These are phyloP conservation scores for Ambrosiella xylebori DNA, from an alignment of 2,329 filamentous ascomycete species.

Conservation along the genomic window DNA sequence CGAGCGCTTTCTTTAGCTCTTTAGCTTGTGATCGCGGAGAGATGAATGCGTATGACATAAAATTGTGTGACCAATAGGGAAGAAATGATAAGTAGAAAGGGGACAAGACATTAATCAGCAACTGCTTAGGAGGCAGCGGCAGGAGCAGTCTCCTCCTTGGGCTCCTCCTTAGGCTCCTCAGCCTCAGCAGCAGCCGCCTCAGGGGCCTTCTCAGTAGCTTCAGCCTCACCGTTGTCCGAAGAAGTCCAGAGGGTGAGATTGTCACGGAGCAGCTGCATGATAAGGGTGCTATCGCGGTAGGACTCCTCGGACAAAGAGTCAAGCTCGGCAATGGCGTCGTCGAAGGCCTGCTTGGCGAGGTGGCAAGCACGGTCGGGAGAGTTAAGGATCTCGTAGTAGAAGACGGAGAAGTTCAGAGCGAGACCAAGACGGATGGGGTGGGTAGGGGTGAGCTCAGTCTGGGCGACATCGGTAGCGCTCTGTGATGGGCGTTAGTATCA, in stretches of 20 bases:
- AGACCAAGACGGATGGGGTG: conserved; percentile 96
- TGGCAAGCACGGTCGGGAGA: conserved; percentile 96
- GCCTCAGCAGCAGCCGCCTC: conserved; percentile 36
- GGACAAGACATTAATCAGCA: conserved; percentile 10
- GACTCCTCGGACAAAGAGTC: conserved; percentile 96
- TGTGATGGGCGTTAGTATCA: conserved; percentile 22
- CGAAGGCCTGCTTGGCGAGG: conserved; percentile 96
- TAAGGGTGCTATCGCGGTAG: conserved; percentile 96
- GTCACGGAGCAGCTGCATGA: conserved; percentile 97
- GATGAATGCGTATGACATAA: neutral
- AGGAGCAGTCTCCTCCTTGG: conserved; percentile 27
- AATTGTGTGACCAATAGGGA: neutral
- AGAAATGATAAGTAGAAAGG: conserved; percentile 5
- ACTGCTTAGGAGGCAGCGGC: conserved; percentile 18
- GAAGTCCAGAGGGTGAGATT: conserved; percentile 98
- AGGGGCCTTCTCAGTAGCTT: conserved; percentile 43
- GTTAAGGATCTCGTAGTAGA: conserved; percentile 99
- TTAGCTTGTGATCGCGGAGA: neutral
- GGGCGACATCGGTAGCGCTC: conserved; percentile 95
- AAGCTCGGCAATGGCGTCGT: conserved; percentile 97
- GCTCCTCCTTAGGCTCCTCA: conserved; percentile 29
- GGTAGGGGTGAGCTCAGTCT: conserved; percentile 91
- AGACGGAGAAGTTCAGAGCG: conserved; percentile 97
- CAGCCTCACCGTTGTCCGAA: conserved; percentile 68
- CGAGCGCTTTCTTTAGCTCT: too few relatives aligned